Evolutionary conservation across 2,329 filamentous ascomycete species (phyloP).

Genomic region (Dactylellina sp.): DNA sequence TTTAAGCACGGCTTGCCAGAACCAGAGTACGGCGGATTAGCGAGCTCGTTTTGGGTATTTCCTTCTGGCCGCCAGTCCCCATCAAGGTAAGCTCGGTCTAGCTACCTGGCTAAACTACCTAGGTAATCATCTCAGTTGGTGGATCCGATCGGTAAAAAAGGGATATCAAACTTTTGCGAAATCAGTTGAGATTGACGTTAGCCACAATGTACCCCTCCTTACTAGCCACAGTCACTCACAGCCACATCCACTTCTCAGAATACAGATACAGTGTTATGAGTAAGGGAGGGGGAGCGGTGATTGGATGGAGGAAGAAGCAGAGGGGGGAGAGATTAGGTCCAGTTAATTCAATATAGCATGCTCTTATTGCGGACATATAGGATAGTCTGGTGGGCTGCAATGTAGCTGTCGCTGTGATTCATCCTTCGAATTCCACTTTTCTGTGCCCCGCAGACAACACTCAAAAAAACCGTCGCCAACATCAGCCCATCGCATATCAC

Average conservation of each 20-base stretch:
- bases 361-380: no score
- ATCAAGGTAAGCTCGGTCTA: not conserved
- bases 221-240: constrained; percentile 14
- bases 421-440: constrained; percentile 23
- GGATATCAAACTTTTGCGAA: not conserved
- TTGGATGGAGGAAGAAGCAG: no score
- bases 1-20: constrained; percentile 25
- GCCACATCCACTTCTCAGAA: no score
- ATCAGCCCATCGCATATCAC: constrained; percentile 22
- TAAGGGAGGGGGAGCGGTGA: no score
- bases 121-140: not conserved
- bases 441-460: constrained; percentile 51
- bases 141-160: constrained; percentile 28
- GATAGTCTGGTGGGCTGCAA: no score
- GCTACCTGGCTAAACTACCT: no score
- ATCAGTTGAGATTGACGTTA: no score
- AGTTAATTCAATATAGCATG: no score
- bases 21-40: no score
- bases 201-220: not conserved
- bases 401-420: constrained; percentile 17
- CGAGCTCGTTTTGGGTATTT: no score
- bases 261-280: no score
- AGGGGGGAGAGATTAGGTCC: no score
- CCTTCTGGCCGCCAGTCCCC: not conserved
- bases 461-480: constrained; percentile 36